Base-by-base conservation (phyloP, 2,329 filamentous ascomycete species). In the Colletotrichum scovillei region DNA sequence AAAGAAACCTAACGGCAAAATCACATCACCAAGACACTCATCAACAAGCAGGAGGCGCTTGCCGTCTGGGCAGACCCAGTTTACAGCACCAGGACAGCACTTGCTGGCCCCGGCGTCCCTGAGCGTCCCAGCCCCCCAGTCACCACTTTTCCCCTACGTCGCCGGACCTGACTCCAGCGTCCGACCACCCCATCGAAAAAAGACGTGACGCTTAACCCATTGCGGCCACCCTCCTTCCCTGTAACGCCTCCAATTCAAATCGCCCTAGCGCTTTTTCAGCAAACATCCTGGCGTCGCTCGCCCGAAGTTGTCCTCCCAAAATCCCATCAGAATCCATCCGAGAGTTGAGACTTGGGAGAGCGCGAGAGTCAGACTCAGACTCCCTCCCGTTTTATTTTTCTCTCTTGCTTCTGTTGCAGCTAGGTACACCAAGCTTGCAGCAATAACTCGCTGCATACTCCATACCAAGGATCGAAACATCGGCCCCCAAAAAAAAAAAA, bases 221-320 rank as follows among this genome's bases (percentile, higher is more conserved):
- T 71, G 35, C 49, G 67, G 60, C 22, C 30, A 6, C 30, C 35
- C 28, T 14, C 32, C 32, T 60, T 46, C 66, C 70, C 58, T 69
- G 65, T 55, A 73, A 53, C 60, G 55, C 24, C 55, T 56, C 57
- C 69, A 71, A 62, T 28, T 32, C 19, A 38, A 35, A 22, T 19
- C 55, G 60, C 52, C 69, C 65, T 24, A 72, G 59, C 53, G 42
- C 69, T 30, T 24, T 64, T 64, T 19, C 42, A 64, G 62, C 60
- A 56, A 73, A 42, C 56, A 73, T 73, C 71, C 71, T 32, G 35
- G 71, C 35, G 71, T 73, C 71, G 62, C 71, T 73, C 71, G 71
- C 71, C 70, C 67, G 59, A 73, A 73, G 60, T 73, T 56, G 55
- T 55, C 46, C 62, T 55, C 67, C 16, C 30, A 32, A 32, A 35